Percentiles rank a stretch among this genome's conserved stretches.
These are phyloP conservation scores for Ophiosphaerella narmari DNA, from an alignment of 2,329 filamentous ascomycete genomes.

Conservation along the genomic window DNA sequence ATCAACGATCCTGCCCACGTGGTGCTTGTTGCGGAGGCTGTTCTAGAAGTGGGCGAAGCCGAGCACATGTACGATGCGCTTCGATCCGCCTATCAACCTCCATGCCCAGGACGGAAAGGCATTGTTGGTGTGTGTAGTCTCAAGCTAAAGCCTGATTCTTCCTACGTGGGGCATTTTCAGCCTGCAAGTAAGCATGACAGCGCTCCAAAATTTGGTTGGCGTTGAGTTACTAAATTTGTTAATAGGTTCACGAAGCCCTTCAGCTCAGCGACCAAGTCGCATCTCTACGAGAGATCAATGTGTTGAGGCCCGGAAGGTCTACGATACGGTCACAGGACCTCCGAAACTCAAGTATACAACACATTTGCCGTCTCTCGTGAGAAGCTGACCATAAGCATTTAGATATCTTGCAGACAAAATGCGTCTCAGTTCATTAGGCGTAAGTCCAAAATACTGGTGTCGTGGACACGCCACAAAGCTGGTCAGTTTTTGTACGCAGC, in stretches of 20 bases:
- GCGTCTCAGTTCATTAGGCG: slow-evolving; percentile 26
- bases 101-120: slow-evolving; percentile 4
- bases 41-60: slow-evolving; percentile 13
- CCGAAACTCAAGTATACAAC: slow-evolving; percentile 26
- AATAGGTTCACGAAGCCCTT: slow-evolving; percentile 5
- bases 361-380: not conserved
- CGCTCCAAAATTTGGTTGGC: not conserved
- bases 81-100: slow-evolving; percentile 12
- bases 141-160: slow-evolving; percentile 24
- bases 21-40: slow-evolving; percentile 24
- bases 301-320: slow-evolving; percentile 17
- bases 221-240: slow-evolving; percentile 8
- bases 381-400: not conserved
- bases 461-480: slow-evolving; percentile 32
- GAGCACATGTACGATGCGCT: slow-evolving; percentile 28
- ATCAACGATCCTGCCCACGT: slow-evolving; percentile 17
- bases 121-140: slow-evolving; percentile 35
- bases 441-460: slow-evolving; percentile 33
- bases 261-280: not conserved
- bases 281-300: slow-evolving; percentile 24
- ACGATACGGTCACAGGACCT: slow-evolving; percentile 24
- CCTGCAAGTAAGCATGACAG: slow-evolving; percentile 20
- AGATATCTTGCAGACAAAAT: slow-evolving; percentile 19
- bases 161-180: slow-evolving; percentile 23
- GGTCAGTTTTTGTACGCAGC: slow-evolving; percentile 28